A percentile compares a stretch with the other conserved stretches of the same genome.
These are phyloP conservation scores for Populus ilicifolia DNA, from an alignment of 345 rosid species.

Conservation along the genomic window DNA sequence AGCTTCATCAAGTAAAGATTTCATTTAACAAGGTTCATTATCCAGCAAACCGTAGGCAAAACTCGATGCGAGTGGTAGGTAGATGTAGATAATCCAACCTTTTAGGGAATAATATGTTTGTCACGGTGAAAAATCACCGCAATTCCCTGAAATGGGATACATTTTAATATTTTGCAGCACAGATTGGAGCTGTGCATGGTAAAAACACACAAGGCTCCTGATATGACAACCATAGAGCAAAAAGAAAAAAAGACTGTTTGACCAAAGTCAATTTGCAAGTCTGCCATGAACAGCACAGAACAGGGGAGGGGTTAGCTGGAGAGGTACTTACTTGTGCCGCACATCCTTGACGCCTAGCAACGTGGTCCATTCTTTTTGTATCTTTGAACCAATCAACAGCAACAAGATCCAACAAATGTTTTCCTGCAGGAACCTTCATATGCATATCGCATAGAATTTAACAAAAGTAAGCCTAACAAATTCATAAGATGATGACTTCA, in stretches of 20 bases:
- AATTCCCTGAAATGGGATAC: not conserved
- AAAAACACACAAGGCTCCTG: not conserved
- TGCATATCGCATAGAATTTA: constrained; percentile 14
- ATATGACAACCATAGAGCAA: not conserved
- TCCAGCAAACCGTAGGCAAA: not conserved
- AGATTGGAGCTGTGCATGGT: not conserved
- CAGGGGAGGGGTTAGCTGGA: not conserved
- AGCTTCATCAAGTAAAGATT: not conserved
- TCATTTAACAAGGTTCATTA: not conserved
- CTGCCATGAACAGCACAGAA: not conserved
- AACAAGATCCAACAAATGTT: constrained; percentile 94
- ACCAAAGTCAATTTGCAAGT: not conserved
- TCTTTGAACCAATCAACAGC: constrained; percentile 99
- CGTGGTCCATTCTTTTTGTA: constrained; percentile 93
- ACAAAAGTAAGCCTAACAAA: constrained; percentile 4
- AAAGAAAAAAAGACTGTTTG: not conserved
- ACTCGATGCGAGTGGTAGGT: not conserved
- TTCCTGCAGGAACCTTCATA: constrained; percentile 85
- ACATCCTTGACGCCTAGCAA: constrained; percentile 86
- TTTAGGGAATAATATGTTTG: not conserved
- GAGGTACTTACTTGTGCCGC: constrained; percentile 76
- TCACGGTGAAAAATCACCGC: not conserved
- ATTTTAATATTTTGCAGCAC: not conserved
- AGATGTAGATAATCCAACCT: not conserved
- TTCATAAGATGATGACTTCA: not conserved